phyloP scores from a whole-genome alignment of 768 basidiomycete species.

The Solioccasus polychromus region DNA sequence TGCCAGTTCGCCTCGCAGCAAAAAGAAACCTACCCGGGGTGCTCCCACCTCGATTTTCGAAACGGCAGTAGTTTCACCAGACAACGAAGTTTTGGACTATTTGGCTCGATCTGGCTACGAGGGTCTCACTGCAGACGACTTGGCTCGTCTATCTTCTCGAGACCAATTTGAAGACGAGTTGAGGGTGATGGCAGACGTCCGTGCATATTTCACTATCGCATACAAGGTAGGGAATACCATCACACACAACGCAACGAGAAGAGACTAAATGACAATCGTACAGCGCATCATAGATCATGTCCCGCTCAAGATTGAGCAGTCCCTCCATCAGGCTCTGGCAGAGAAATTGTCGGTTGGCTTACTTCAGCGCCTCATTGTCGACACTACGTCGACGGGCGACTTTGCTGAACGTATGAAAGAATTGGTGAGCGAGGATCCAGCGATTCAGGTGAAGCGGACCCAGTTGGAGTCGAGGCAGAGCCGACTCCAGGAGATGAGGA shows the following conservation, averaged over 20 bases:
- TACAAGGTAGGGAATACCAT: constrained; percentile 40
- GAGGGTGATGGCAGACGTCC: constrained; percentile 50
- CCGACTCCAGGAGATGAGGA: constrained; percentile 40
- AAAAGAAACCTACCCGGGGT: no score
- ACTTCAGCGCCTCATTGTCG: constrained; percentile 30
- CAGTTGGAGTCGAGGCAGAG: constrained; percentile 32
- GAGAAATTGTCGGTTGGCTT: constrained; percentile 36
- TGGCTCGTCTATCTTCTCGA: constrained; percentile 24
- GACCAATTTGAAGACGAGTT: constrained; percentile 42
- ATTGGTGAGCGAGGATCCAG: constrained; percentile 48
- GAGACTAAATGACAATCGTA: neutral
- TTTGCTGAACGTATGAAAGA: constrained; percentile 33
- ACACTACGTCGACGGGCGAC: constrained; percentile 10
- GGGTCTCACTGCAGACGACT: constrained; percentile 19
- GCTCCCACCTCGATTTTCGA: no score
- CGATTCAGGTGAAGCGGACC: constrained; percentile 32
- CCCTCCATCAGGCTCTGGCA: constrained; percentile 40
- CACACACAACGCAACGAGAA: neutral
- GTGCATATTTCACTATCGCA: constrained; percentile 55
- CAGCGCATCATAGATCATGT: constrained; percentile 57
- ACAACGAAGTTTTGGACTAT: constrained; percentile 16
- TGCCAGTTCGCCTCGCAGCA: no score
- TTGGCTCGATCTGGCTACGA: constrained; percentile 33
- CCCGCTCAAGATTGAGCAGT: constrained; percentile 48
- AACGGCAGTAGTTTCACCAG: no score